These are phyloP conservation scores for Lepidium africanum DNA, from an alignment of 345 rosid genomes.

Conservation along the genomic window DNA sequence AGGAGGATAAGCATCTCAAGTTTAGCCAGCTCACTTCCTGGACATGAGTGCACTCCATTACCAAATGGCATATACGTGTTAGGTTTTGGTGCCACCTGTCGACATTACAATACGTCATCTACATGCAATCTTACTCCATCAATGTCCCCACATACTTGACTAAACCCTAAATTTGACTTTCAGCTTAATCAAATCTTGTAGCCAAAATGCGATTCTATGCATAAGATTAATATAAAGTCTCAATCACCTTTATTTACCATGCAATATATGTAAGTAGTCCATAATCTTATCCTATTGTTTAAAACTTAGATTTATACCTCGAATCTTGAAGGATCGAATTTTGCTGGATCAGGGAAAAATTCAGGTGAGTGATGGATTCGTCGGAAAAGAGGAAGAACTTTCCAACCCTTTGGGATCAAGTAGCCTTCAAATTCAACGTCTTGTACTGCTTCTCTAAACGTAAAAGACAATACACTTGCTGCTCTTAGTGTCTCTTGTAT, in stretches of 20 bases:
- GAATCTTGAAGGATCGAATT: conserved; percentile 84
- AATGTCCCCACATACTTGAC: conserved; percentile 17
- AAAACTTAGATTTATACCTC: conserved; percentile 35
- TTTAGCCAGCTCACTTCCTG: conserved; percentile 95
- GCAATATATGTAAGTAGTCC: neutral
- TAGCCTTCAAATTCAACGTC: conserved; percentile 78
- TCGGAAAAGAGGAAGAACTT: conserved; percentile 91
- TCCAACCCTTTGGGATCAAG: conserved; percentile 93
- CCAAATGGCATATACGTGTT: conserved; percentile 92
- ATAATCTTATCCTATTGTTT: neutral
- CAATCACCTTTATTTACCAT: neutral
- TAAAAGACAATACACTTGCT: conserved; percentile 83
- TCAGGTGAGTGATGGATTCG: conserved; percentile 71
- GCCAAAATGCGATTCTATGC: neutral
- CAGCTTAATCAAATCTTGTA: neutral
- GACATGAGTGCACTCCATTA: conserved; percentile 90
- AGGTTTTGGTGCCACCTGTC: conserved; percentile 74
- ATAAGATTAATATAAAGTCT: neutral
- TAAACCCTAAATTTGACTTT: conserved; percentile 2
- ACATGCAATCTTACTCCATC: conserved; percentile 20
- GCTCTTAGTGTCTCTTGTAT: conserved; percentile 91
- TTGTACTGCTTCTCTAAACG: conserved; percentile 87
- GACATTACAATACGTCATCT: conserved; percentile 31
- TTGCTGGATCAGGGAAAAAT: conserved; percentile 66
- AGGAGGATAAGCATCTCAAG: conserved; percentile 86